These are phyloP conservation scores for Globisporangium irregulare DNA, from an alignment of 352 stramenopile genomes.

Conservation along the genomic window DNA sequence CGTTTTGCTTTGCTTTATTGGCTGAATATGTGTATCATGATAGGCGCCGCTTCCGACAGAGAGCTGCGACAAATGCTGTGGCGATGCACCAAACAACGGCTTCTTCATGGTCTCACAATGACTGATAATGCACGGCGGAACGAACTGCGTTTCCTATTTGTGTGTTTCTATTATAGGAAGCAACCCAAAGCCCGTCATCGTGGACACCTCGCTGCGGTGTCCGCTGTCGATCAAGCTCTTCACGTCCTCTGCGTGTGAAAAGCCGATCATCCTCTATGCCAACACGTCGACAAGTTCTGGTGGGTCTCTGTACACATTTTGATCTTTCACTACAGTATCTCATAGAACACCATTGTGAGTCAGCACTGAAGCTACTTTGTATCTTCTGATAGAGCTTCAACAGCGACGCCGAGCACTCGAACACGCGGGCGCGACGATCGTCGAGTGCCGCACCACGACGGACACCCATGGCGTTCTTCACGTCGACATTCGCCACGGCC, in stretches of 20 bases:
- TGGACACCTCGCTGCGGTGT: constrained; percentile 69
- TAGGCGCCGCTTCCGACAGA: background rate
- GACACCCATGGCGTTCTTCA: constrained; percentile 22
- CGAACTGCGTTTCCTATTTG: background rate
- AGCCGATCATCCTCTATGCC: constrained; percentile 63
- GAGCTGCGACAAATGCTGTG: background rate
- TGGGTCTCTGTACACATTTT: background rate
- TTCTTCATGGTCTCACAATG: background rate
- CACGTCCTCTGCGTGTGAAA: constrained; percentile 57
- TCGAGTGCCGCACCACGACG: constrained; percentile 30
- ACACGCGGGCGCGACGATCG: constrained; percentile 37
- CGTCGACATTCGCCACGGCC: constrained; percentile 56
- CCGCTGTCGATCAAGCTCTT: constrained; percentile 76
- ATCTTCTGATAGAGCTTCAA: constrained; percentile 29
- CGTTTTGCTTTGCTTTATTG: too few species aligned
- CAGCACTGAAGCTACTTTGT: background rate
- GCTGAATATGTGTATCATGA: background rate
- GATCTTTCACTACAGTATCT: background rate
- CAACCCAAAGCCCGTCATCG: constrained; percentile 71
- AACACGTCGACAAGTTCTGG: constrained; percentile 23
- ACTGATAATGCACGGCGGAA: background rate
- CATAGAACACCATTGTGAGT: background rate
- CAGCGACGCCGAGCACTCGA: constrained; percentile 38
- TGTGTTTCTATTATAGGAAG: constrained; percentile 24
- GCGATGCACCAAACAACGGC: background rate